Percentiles rank a stretch among this genome's conserved stretches.
phyloP scores from a whole-genome alignment of 1,284 basidiomycete genomes.

The Cutaneotrichosporon sp. region DNA sequence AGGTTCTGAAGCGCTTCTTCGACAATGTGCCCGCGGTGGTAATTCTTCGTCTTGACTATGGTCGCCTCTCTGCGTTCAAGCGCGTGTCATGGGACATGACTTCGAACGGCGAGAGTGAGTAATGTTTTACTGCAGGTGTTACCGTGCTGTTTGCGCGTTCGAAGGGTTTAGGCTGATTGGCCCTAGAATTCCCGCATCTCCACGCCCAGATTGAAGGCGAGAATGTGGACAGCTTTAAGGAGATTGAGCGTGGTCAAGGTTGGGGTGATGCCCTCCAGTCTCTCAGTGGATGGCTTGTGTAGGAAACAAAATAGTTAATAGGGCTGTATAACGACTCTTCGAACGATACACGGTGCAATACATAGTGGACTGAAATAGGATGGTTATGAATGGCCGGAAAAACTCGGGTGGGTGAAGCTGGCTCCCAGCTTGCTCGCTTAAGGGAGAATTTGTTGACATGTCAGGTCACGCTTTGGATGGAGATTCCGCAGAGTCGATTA shows the following conservation, averaged over 20 bases:
- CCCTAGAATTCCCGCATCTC: constrained; percentile 33
- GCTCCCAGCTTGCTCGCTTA: no score
- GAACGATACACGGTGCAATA: neutral
- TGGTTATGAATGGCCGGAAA: neutral
- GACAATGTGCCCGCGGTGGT: constrained; percentile 49
- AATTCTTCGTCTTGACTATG: constrained; percentile 52
- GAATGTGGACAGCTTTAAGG: constrained; percentile 49
- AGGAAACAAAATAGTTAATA: neutral
- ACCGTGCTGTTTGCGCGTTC: no score
- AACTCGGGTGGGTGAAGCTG: no score
- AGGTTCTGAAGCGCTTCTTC: constrained; percentile 58
- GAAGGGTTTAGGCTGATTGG: neutral
- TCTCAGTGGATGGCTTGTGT: constrained; percentile 14
- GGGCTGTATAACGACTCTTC: neutral
- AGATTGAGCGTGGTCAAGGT: constrained; percentile 28
- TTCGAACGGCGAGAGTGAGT: constrained; percentile 36
- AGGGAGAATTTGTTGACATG: neutral
- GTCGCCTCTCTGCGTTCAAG: constrained; percentile 32
- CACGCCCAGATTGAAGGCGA: constrained; percentile 56
- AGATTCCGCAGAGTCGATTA: no score
- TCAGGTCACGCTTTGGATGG: no score
- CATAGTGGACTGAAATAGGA: neutral
- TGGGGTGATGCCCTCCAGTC: constrained; percentile 48
- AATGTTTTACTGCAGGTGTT: neutral
- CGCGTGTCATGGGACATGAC: constrained; percentile 34